A percentile compares a stretch with the other conserved stretches of the same genome.
phyloP scores from a whole-genome alignment of 164 flowering plant genomes.

The Berberis thunbergii region DNA sequence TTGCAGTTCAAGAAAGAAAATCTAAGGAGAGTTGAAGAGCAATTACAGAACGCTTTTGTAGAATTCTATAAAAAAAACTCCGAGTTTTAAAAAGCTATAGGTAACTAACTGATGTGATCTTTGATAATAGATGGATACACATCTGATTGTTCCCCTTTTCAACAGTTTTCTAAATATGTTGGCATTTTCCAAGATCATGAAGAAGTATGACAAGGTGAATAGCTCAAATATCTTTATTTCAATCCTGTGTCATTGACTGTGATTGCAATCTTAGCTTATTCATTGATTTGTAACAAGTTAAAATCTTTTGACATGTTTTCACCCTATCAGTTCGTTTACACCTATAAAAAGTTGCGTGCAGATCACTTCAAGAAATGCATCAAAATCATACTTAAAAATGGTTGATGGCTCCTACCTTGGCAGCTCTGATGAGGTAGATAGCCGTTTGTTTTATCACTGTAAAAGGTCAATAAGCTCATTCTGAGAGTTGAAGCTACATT shows the following conservation, averaged over 20 bases:
- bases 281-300: no score
- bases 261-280: no score
- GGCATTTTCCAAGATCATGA: conserved; percentile 79
- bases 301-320: no score
- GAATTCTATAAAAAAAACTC: conserved; percentile 58
- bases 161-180: conserved; percentile 57
- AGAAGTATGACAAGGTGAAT: conserved; percentile 81
- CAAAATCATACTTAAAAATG: conserved; percentile 45
- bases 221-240: neutral
- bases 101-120: conserved; percentile 18
- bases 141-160: neutral
- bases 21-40: conserved; percentile 46
- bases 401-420: conserved; percentile 56
- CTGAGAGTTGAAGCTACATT: conserved; percentile 61
- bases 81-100: conserved; percentile 54
- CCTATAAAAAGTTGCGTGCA: conserved; percentile 11
- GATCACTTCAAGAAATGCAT: conserved; percentile 49
- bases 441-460: neutral
- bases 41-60: conserved; percentile 37
- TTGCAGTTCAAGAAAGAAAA: conserved; percentile 37
- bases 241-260: neutral
- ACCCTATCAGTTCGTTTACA: neutral
- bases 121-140: no score
- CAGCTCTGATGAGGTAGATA: conserved; percentile 42
- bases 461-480: conserved; percentile 43